Percentiles rank a stretch among this genome's conserved stretches.
Evolutionary conservation across 345 rosid species (phyloP).

Genomic region (Brassica juncea): DNA sequence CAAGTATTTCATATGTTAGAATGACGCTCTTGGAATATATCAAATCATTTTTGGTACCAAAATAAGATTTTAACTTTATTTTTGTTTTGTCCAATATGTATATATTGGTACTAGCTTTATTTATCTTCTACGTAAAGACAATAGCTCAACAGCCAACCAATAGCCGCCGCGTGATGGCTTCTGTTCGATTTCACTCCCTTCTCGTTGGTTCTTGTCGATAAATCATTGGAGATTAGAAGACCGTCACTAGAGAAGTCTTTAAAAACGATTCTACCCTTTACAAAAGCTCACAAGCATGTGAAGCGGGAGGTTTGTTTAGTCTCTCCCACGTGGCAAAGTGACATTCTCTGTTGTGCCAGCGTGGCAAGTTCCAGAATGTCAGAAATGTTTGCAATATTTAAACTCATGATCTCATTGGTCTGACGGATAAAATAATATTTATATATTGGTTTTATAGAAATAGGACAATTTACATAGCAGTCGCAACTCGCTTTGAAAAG

Average conservation of each 20-base stretch:
- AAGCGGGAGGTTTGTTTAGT: constrained; percentile 20
- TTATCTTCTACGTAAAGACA: constrained; percentile 85
- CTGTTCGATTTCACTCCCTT: constrained; percentile 28
- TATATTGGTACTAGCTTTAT: constrained; percentile 51
- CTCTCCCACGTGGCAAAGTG: constrained; percentile 44
- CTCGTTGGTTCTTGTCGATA: constrained; percentile 40
- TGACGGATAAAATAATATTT: constrained; percentile 24
- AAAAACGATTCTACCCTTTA: not conserved
- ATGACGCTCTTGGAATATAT: constrained; percentile 21
- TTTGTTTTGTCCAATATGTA: constrained; percentile 20
- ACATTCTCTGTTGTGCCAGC: constrained; percentile 48
- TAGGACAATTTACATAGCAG: not conserved
- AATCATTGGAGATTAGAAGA: constrained; percentile 33
- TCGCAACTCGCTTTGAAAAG: constrained; percentile 11
- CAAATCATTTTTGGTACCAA: constrained; percentile 35
- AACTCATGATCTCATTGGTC: constrained; percentile 39
- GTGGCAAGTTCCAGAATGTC: constrained; percentile 40
- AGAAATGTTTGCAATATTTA: constrained; percentile 54
- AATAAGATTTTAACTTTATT: constrained; percentile 25
- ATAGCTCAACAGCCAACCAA: constrained; percentile 41
- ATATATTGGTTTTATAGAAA: not conserved
- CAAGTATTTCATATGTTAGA: constrained; percentile 9
- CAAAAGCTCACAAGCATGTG: constrained; percentile 8
- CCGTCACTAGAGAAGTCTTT: constrained; percentile 1
- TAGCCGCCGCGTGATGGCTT: not conserved